Evolutionary conservation across 106 monocot genomes (phyloP).

Genomic region (Allium fistulosum): DNA sequence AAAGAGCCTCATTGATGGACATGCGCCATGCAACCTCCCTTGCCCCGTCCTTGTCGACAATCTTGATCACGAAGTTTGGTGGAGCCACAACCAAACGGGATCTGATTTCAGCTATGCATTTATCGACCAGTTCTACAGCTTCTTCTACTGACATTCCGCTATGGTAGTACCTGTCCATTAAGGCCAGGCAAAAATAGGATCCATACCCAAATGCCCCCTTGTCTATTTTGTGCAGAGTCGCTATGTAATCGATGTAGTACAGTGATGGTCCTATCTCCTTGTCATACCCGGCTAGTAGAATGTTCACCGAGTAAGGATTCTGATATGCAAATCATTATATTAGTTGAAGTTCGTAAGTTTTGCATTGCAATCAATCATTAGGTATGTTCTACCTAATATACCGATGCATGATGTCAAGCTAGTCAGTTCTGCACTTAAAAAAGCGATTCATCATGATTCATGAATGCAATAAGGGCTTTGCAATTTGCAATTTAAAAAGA

Average conservation of each 20-base stretch:
- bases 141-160: conserved; percentile 69
- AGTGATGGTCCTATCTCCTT: conserved; percentile 77
- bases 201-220: conserved; percentile 94
- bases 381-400: too few species aligned
- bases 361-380: too few species aligned
- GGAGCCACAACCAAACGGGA: conserved; percentile 69
- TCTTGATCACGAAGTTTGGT: conserved; percentile 89
- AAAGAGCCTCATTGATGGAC: conserved; percentile 19
- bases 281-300: conserved; percentile 82
- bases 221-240: conserved; percentile 86
- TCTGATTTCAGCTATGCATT: conserved; percentile 74
- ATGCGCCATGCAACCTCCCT: conserved; percentile 83
- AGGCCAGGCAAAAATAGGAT: conserved; percentile 59
- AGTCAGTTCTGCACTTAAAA: too few species aligned
- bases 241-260: conserved; percentile 91
- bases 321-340: conserved; percentile 14
- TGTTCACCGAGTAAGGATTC: conserved; percentile 77
- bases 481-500: too few species aligned
- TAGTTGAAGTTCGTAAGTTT: background rate
- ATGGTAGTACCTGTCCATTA: conserved; percentile 80
- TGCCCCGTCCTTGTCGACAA: conserved; percentile 86
- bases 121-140: conserved; percentile 68
- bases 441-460: too few species aligned
- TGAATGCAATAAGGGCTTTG: too few species aligned
- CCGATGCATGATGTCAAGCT: too few species aligned